Percentiles rank a stretch among this genome's conserved stretches.
Conservation (phyloP, 768 basidiomycete genomes). For the Boletus rex-veris region DNA sequence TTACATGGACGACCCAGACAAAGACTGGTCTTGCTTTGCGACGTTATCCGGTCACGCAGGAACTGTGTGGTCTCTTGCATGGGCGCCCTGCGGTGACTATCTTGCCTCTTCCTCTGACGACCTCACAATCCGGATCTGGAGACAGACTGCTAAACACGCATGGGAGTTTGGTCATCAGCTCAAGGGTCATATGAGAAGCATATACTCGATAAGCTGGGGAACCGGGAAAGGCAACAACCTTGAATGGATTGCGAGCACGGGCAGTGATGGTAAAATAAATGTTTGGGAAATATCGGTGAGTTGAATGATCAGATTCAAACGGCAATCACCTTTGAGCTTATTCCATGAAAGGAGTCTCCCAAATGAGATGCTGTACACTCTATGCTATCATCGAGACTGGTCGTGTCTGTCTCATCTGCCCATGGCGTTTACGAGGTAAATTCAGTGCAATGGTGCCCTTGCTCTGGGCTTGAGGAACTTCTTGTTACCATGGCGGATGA, state of each 20-base stretch:
- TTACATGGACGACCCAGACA: slow-evolving; percentile 87
- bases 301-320: neutral
- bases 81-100: slow-evolving; percentile 71
- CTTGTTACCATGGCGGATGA: slow-evolving; percentile 88
- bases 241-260: slow-evolving; percentile 83
- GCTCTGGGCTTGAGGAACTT: slow-evolving; percentile 58
- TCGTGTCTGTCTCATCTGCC: slow-evolving; percentile 57
- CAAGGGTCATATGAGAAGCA: slow-evolving; percentile 62
- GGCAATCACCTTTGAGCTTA: neutral
- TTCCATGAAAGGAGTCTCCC: slow-evolving; percentile 15
- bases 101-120: slow-evolving; percentile 89
- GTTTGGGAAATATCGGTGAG: slow-evolving; percentile 75
- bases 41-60: slow-evolving; percentile 79
- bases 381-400: slow-evolving; percentile 40
- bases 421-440: slow-evolving; percentile 89
- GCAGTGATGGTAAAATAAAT: slow-evolving; percentile 80
- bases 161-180: slow-evolving; percentile 64
- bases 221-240: slow-evolving; percentile 42
- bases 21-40: slow-evolving; percentile 89
- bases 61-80: slow-evolving; percentile 91
- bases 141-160: slow-evolving; percentile 53
- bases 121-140: slow-evolving; percentile 82
- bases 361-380: slow-evolving; percentile 5
- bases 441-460: slow-evolving; percentile 77
- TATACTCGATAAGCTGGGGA: slow-evolving; percentile 83